A percentile compares a stretch with the other conserved stretches of the same genome.
Conservation (phyloP, 2,329 filamentous ascomycete species). For the Madurella fahalii region DNA sequence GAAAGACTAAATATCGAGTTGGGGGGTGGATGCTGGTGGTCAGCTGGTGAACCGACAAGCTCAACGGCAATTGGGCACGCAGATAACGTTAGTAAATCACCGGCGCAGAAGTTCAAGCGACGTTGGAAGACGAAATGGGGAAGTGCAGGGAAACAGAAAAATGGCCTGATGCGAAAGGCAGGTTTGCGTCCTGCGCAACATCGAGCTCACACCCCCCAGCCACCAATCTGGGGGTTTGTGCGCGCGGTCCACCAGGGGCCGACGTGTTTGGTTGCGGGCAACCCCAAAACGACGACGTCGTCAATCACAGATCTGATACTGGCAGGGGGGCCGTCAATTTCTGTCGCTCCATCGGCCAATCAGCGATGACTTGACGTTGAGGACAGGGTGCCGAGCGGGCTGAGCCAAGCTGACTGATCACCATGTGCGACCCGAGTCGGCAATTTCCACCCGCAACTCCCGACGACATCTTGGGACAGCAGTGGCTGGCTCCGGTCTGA, state of each 20-base stretch:
- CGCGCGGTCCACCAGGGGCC: too few species aligned
- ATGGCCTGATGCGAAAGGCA: neutral
- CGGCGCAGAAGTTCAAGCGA: neutral
- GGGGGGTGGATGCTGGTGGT: too few species aligned
- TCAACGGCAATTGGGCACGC: too few species aligned
- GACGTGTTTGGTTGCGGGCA: neutral
- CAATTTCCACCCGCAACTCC: slow-evolving; percentile 7
- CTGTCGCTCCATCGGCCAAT: slow-evolving; percentile 7
- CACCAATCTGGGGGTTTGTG: neutral
- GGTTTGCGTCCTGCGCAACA: neutral
- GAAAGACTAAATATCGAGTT: too few species aligned
- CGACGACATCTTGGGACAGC: slow-evolving; percentile 10
- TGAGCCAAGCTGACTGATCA: neutral
- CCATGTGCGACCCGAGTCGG: slow-evolving; percentile 6
- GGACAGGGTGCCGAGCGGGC: neutral
- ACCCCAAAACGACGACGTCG: slow-evolving; percentile 2
- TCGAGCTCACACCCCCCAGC: neutral
- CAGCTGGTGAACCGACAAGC: too few species aligned
- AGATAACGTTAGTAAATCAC: too few species aligned
- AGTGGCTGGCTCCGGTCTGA: neutral
- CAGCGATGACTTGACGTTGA: slow-evolving; percentile 14
- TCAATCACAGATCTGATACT: slow-evolving; percentile 12
- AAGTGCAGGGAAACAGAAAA: neutral
- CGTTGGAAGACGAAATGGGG: neutral
- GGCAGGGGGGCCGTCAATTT: slow-evolving; percentile 1